Base-by-base conservation (phyloP, 2,329 filamentous ascomycete species). In the Dendrostoma leiphaemia region DNA sequence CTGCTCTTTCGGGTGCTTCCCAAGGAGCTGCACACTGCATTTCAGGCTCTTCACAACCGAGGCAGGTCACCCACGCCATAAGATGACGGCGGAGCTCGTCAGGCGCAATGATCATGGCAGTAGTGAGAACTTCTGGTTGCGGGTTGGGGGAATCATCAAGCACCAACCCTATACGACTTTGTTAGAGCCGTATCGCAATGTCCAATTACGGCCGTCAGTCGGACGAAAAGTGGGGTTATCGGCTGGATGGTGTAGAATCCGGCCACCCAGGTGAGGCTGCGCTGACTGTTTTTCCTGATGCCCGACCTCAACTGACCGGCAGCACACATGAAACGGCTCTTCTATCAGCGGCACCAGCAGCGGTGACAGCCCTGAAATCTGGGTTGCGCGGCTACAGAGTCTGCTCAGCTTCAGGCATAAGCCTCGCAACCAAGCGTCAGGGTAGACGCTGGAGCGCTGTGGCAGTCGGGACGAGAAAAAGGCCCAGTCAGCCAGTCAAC, bases 311-410 rank as follows among this genome's bases (percentile, higher is more conserved):
- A 38, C 13, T 29, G 34, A 48, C 34, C 46, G 23, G 21, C 21
- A 48, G 46, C 46, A 23, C 15, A 29, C 41, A 28, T 48, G 46
- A 48, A 48, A 48, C 46, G 35, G 13, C 24, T 15, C n/a, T n/a
- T n/a, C n/a, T 38, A 23, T 26, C 46, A 48, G 46, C n/a, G 29
- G 34, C 32, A n/a, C 32, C 32, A 24, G 26, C 46, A 24, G 46
- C 23, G 29, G 32, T 3, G 28, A 21, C 23, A 28, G 46, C 46
- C 34, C 46, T 38, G 24, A 38, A 35, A 32, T 48, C 28, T 48
- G 45, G 50, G 32, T 19, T 19, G 10, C 9, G 38, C 24, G n/a
- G 40, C 41, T 35, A 41, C 24, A 24, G 17, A 4, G 26, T 13
- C 32, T 31, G 15, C 15, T 45, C 41, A 17, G 19, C 26, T 19